Conservation (phyloP, 768 basidiomycete species). For the Hypholoma fasciculare region DNA sequence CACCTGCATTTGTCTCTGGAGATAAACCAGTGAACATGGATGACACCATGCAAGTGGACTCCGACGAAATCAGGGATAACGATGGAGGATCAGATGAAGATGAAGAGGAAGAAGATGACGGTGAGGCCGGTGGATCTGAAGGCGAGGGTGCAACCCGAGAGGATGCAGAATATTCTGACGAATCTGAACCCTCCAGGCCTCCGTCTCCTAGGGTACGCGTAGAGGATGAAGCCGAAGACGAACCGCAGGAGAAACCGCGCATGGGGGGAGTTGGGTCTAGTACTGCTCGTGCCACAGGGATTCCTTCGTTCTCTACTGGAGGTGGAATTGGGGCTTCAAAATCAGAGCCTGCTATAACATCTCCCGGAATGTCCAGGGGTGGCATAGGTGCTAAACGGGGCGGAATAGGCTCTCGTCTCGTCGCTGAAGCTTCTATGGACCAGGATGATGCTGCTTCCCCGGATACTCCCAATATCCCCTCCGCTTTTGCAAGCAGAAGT, state of each 20-base stretch:
- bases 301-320: conserved; percentile 34
- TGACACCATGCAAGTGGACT: conserved; percentile 37
- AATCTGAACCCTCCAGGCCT: conserved; percentile 51
- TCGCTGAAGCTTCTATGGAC: background rate
- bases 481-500: conserved; percentile 37
- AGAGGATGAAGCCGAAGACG: conserved; percentile 49
- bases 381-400: conserved; percentile 14
- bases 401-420: background rate
- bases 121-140: conserved; percentile 34
- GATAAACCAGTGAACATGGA: conserved; percentile 50
- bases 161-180: conserved; percentile 40
- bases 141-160: conserved; percentile 37
- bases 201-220: conserved; percentile 57
- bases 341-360: background rate
- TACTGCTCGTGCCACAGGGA: background rate
- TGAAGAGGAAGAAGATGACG: conserved; percentile 37
- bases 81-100: conserved; percentile 25
- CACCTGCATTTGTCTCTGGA: conserved; percentile 72
- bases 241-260: conserved; percentile 32
- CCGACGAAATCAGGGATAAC: conserved; percentile 28
- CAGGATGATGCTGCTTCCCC: background rate
- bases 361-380: conserved; percentile 27
- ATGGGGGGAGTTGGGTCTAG: conserved; percentile 37
- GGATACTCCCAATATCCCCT: conserved; percentile 31
- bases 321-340: conserved; percentile 42